Evolutionary conservation across 768 basidiomycete genomes (phyloP).

Genomic region (Hypsizygus marmoreus): DNA sequence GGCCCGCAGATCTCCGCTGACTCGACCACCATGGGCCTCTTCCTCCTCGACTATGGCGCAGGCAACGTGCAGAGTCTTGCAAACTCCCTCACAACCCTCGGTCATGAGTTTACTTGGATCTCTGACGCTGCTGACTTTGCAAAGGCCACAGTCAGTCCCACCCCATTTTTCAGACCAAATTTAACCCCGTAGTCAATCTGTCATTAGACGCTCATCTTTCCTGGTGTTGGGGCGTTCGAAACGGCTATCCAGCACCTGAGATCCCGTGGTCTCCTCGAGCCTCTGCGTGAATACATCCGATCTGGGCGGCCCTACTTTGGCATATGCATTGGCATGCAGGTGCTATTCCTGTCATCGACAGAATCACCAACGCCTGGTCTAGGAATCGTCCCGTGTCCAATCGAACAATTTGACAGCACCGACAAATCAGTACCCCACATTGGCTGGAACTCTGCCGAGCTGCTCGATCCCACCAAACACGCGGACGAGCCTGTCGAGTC

Average conservation of each 20-base stretch:
- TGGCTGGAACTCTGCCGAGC: slow-evolving; percentile 88
- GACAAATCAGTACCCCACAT: slow-evolving; percentile 96
- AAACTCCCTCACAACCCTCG: slow-evolving; percentile 84
- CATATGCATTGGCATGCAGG: slow-evolving; percentile 98
- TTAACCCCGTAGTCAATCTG: slow-evolving; percentile 15
- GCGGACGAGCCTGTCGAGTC: slow-evolving; percentile 49
- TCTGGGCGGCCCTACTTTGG: slow-evolving; percentile 95
- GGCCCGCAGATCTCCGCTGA: slow-evolving; percentile 8
- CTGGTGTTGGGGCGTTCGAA: slow-evolving; percentile 93
- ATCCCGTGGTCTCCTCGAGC: slow-evolving; percentile 73
- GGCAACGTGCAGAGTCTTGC: slow-evolving; percentile 94
- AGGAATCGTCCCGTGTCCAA: slow-evolving; percentile 79
- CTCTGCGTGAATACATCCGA: slow-evolving; percentile 77
- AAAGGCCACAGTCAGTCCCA: slow-evolving; percentile 78
- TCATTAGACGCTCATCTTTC: slow-evolving; percentile 88
- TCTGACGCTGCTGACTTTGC: slow-evolving; percentile 77
- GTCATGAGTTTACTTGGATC: slow-evolving; percentile 90
- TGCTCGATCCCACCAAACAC: slow-evolving; percentile 46
- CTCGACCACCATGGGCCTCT: slow-evolving; percentile 51
- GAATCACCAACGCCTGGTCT: slow-evolving; percentile 82
- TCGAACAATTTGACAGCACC: slow-evolving; percentile 66
- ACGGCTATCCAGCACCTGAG: slow-evolving; percentile 80
- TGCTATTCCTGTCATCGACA: slow-evolving; percentile 84
- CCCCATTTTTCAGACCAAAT: slow-evolving; percentile 7
- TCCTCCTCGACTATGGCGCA: slow-evolving; percentile 95